These are phyloP conservation scores for Naganishia cerealis DNA, from an alignment of 1,284 basidiomycete species.

Conservation along the genomic window DNA sequence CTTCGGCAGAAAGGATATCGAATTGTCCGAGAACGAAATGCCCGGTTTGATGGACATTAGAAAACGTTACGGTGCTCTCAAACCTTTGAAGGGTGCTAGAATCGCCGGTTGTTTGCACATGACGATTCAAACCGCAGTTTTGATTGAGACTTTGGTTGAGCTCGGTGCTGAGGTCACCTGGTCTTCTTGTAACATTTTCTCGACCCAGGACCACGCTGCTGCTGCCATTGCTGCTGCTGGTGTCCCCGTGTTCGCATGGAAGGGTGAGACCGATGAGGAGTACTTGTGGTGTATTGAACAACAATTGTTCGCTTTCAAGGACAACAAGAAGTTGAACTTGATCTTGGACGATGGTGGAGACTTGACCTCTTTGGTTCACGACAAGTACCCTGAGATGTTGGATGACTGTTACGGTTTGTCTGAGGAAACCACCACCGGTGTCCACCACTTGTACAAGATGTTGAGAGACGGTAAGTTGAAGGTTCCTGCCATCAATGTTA, in stretches of 20 bases:
- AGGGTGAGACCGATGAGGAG: slow-evolving; percentile 99
- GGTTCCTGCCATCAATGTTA: slow-evolving; percentile 99
- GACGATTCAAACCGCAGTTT: slow-evolving; percentile 95
- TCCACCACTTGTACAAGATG: slow-evolving; percentile 97
- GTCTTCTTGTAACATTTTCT: slow-evolving; percentile 99
- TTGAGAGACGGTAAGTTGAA: slow-evolving; percentile 94
- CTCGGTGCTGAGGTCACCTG: slow-evolving; percentile 97
- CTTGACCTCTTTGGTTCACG: slow-evolving; percentile 89
- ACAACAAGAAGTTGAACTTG: slow-evolving; percentile 88
- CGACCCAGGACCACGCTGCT: slow-evolving; percentile 97
- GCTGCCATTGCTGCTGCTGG: slow-evolving; percentile 97
- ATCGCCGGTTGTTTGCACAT: slow-evolving; percentile 98
- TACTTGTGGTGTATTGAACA: slow-evolving; percentile 99
- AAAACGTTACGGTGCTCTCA: slow-evolving; percentile 76
- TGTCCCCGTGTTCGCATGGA: slow-evolving; percentile 98
- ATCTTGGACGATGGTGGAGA: slow-evolving; percentile 99
- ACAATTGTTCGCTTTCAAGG: slow-evolving; percentile 70
- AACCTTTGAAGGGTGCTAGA: slow-evolving; percentile 92
- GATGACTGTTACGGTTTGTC: slow-evolving; percentile 85
- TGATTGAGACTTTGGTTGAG: slow-evolving; percentile 91
- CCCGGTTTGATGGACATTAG: slow-evolving; percentile 82
- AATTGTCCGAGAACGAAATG: slow-evolving; percentile 76
- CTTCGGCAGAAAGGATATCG: slow-evolving; percentile 88
- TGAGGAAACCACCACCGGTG: slow-evolving; percentile 99
- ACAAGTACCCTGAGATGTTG: slow-evolving; percentile 90